Evolutionary conservation across 2,329 filamentous ascomycete species (phyloP).

Genomic region (Pseudogymnoascus sp.): DNA sequence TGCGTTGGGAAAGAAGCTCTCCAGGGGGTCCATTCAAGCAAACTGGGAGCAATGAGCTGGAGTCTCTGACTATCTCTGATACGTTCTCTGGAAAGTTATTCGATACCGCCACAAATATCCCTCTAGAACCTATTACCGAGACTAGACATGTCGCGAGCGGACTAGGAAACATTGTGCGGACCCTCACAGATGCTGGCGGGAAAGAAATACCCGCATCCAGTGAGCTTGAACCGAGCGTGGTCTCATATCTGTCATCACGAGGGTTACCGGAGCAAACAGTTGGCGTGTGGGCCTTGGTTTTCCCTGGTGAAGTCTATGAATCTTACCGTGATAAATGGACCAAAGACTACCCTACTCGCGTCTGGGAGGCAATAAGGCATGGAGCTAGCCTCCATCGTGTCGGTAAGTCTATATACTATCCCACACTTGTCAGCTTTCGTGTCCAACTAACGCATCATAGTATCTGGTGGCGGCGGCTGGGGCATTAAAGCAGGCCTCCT

Average conservation of each 20-base stretch:
- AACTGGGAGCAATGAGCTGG: background rate
- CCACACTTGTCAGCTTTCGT: background rate
- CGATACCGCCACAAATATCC: background rate
- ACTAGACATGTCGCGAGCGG: conserved; percentile 50
- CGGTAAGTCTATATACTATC: conserved; percentile 20
- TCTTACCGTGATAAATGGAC: background rate
- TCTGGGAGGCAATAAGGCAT: background rate
- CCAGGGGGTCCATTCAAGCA: background rate
- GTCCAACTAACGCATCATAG: conserved; percentile 31
- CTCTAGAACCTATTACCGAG: background rate
- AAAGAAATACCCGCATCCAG: conserved; percentile 54
- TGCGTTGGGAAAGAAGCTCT: conserved; percentile 32
- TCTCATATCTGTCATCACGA: conserved; percentile 44
- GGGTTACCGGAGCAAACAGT: conserved; percentile 36
- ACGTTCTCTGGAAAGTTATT: background rate
- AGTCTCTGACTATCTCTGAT: background rate
- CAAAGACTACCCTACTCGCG: background rate
- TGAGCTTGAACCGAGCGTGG: conserved; percentile 62
- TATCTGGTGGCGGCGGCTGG: conserved; percentile 81
- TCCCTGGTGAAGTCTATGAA: conserved; percentile 35
- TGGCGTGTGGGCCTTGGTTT: conserved; percentile 66
- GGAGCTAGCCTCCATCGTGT: conserved; percentile 22
- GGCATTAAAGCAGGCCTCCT: conserved; percentile 71
- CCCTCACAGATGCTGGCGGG: conserved; percentile 34
- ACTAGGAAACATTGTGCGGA: conserved; percentile 72